Evolutionary conservation across 2,329 filamentous ascomycete species (phyloP), one percentile per base, ranked within the genome.

Genomic region (Amesomyces nigricolor): DNA sequence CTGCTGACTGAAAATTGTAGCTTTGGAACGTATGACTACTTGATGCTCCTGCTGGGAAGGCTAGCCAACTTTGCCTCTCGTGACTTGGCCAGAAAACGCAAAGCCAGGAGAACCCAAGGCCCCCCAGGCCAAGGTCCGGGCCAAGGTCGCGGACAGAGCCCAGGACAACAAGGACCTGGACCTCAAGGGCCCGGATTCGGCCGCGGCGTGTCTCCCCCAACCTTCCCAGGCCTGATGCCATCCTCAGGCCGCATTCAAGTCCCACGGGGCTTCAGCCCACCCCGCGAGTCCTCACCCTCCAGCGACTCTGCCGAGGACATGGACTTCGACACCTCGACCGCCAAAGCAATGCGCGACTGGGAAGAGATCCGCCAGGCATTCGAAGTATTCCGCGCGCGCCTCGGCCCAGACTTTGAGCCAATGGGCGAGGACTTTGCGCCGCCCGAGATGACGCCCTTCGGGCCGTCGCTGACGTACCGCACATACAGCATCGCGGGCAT

Each of bases 11-110:
- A 9, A 22, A n/a, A 9, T 32, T 32, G 53, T 26, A 85, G 92
- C 22, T 95, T 92, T 65, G 94, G 91, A 39, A 90, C 90, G 0
- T 90, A 89, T 62, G 94, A 99, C 67, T 90, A 96, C 68, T 73
- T 96, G 4, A 80, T 95, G 44, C 78, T 97, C 4, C 74, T 97
- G 1, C 78, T 96, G 22, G 91, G 85, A 8, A 85, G 94, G 2
- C 76, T 96, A 13, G 82, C 87, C 52, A 83, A 88, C 62, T 97
- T 96, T 68, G 80, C 86, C 2, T 82, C 85, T 1, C 84, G 82
- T 61, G 94, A 97, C 68, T 76, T 91, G 14, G 78, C 80, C 43
- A 80, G 94, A 52, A 99, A 99, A 69, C 74, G 88, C 47, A 86
- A 80, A 64, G 81, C 81, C 7, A 78, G 85, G 55, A 80, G 81